Base-by-base conservation (phyloP, 371 early-diverging fungal species). In the Mortierella sp. region DNA sequence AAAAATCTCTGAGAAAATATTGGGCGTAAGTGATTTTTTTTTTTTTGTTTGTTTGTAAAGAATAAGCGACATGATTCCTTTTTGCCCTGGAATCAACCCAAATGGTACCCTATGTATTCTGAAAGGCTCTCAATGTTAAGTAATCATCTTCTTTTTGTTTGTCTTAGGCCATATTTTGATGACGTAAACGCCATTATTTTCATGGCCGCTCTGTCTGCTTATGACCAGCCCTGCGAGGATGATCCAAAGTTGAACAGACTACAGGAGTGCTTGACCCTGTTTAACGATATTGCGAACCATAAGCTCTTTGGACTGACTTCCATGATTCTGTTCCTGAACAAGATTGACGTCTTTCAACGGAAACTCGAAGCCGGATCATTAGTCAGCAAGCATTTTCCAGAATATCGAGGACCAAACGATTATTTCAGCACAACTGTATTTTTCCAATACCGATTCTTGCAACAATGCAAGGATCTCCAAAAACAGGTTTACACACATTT, bases 251-350 rank as follows among this genome's bases (percentile, higher is more conserved):
- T 84, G 84, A 89, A 88, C 75, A 76, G 90, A 28, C 77, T 90
- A 72, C 64, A 63, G 40, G 90, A 90, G 42, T 78, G 86, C 17
- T 67, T 93, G 53, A 71, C 76, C 9, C 75, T 93, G 19, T 92
- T 93, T 64, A 88, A 89, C 42, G 82, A 85, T 32, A 87, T 91
- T 47, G 80, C 86, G 54, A 89, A 89, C 76, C 85, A 85, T 68
- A 80, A 82, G 37, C 73, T 87, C 15, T 88, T 90, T 62, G 58
- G 61, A 10, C 35, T 78, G 9, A 90, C 90, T 2, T 82, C 88
- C 17, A 86, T 93, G 53, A 89, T 92, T 61, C 68, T 93, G 31
- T 92, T 92, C 76, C 68, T 92, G 63, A 93, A 92, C 84, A 93
- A 93, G 72, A 89, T 89, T 57, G 93, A 93, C 55, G 72, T 92